Evolutionary conservation across 1,139 yeast genomes (phyloP).

Genomic region (Blastobotrys niveus): DNA sequence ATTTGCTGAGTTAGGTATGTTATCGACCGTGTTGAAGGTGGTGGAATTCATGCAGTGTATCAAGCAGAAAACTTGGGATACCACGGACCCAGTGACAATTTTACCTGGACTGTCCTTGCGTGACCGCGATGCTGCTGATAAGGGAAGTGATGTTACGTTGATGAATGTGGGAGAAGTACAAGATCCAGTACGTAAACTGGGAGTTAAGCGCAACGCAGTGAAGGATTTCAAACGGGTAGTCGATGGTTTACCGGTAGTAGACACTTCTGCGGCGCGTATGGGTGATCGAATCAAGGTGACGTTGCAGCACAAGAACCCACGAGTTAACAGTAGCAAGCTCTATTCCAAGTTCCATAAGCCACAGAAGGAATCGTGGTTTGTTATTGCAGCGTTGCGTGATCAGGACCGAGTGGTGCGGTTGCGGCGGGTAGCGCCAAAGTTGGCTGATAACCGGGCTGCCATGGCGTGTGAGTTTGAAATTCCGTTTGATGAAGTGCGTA

Average conservation of each 20-base stretch:
- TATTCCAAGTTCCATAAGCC: conserved; percentile 78
- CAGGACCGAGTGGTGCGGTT: conserved; percentile 10
- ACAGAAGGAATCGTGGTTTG: conserved; percentile 94
- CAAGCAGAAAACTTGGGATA: conserved; percentile 85
- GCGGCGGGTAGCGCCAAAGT: conserved; percentile 9
- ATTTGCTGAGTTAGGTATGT: conserved; percentile 75
- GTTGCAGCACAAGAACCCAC: conserved; percentile 44
- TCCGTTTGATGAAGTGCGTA: conserved; percentile 3
- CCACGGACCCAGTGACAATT: conserved; percentile 60
- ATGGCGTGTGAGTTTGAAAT: conserved; percentile 8
- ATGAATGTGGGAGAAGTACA: conserved; percentile 7
- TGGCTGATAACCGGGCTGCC: not conserved
- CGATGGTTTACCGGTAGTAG: conserved; percentile 45
- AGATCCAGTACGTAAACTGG: conserved; percentile 27
- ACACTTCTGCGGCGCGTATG: conserved; percentile 30
- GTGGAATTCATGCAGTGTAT: conserved; percentile 76
- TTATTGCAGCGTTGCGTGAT: conserved; percentile 49
- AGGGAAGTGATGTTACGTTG: conserved; percentile 16
- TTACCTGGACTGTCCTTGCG: conserved; percentile 59
- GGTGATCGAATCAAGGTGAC: conserved; percentile 40
- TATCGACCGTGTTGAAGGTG: conserved; percentile 53
- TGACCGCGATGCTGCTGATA: too few species aligned
- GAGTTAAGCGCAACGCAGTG: conserved; percentile 33
- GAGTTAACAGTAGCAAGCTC: conserved; percentile 50
- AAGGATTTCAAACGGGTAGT: conserved; percentile 39